Evolutionary conservation across 352 stramenopile genomes (phyloP), one percentile per base, ranked within the genome.

Genomic region (Ophiocytium majus): DNA sequence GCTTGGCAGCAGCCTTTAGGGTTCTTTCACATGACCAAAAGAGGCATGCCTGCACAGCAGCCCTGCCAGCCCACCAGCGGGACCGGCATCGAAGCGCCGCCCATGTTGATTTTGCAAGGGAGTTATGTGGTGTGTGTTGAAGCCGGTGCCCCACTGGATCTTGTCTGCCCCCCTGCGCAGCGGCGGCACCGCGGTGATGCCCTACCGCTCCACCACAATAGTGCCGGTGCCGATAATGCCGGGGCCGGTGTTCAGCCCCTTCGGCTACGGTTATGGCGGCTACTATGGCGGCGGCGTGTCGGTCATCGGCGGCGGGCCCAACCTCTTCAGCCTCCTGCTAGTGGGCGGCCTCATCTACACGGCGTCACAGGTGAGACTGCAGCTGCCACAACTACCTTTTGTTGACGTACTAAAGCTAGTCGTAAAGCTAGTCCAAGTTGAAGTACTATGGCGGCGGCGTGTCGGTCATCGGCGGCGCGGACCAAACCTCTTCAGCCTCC

Each of bases 311-410:
- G 71, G 64, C 49, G 78, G 84, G 0, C n/a, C 36, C 10, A 85
- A 76, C 49, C 86, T 88, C 37, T 79, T 82, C 14, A 79, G 86
- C 63, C 28, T 85, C 14, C 71, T 78, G 82, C 37, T 71, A 82
- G 35, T 82, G 57, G 17, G 50, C 50, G 1, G 71, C 66, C 19
- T 88, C 80, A 0, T 43, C 5, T 14, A 17, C 5, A 43, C 66
- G 32, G 66, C 66, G 66, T 43, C 66, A 14, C 66, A 71, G 57
- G 23, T 71, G 23, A 23, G 23, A 28, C 57, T n/a, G n/a, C n/a
- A n/a, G n/a, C n/a, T n/a, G n/a, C n/a, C n/a, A n/a, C n/a, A n/a
- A n/a, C n/a, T n/a, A n/a, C n/a, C n/a, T n/a, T n/a, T n/a, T n/a
- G n/a, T n/a, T n/a, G n/a, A n/a, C n/a, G n/a, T n/a, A n/a, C n/a